Evolutionary conservation across 179 eudicot species (phyloP).

Genomic region (Silene coronaria): DNA sequence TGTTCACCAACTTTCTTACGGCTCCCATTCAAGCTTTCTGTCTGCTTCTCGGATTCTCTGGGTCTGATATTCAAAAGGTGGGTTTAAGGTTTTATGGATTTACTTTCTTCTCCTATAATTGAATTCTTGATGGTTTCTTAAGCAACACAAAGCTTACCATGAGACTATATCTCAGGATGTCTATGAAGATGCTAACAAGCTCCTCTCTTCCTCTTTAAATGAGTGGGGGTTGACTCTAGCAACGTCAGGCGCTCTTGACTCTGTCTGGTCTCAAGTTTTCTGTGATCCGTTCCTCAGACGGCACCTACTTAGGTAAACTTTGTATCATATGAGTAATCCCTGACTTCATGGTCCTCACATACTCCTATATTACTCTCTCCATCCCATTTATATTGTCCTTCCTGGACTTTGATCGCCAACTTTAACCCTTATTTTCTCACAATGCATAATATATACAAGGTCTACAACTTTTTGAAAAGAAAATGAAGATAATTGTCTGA

Average conservation of each 20-base stretch:
- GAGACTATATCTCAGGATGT: slow-evolving; percentile 41
- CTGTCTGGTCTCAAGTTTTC: slow-evolving; percentile 79
- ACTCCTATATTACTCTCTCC: not conserved
- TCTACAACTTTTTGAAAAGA: not conserved
- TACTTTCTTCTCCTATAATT: not conserved
- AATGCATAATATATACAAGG: not conserved
- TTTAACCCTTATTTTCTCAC: not conserved
- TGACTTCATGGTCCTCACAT: not conserved
- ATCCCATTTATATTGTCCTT: too few relatives aligned
- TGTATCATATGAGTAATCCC: not conserved
- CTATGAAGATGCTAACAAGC: slow-evolving; percentile 44
- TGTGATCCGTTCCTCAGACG: slow-evolving; percentile 82
- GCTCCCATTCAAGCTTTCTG: slow-evolving; percentile 83
- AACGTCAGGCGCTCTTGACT: slow-evolving; percentile 53
- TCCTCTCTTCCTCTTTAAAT: slow-evolving; percentile 54
- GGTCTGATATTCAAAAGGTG: slow-evolving; percentile 60
- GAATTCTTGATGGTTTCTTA: not conserved
- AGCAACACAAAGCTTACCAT: slow-evolving; percentile 14
- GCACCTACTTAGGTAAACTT: slow-evolving; percentile 58
- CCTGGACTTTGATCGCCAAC: too few relatives aligned
- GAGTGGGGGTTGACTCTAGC: slow-evolving; percentile 62
- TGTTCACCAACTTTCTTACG: slow-evolving; percentile 74
- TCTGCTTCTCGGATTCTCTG: slow-evolving; percentile 60
- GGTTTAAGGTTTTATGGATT: slow-evolving; percentile 8
- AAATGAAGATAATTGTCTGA: not conserved